Base-by-base conservation (phyloP, 2,329 filamentous ascomycete species). In the Davidsoniella australis region DNA sequence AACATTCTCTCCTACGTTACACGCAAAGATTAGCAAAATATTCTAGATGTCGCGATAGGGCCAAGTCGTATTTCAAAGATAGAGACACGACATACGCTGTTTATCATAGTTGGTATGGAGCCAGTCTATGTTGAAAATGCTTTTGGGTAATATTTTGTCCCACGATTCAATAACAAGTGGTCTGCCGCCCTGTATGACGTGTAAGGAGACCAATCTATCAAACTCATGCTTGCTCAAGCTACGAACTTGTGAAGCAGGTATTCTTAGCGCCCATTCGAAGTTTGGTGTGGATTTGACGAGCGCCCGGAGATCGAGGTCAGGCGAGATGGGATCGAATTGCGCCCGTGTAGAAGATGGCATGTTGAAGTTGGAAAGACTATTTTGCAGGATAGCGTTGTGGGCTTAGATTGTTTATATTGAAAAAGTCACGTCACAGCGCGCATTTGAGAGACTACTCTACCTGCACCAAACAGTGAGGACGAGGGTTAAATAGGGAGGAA, bases 111-210 rank as follows among this genome's bases (percentile, higher is more conserved):
- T 83, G 48, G 76, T 71, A 59, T 82, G 79, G 36, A 98, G 68
- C 88, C 89, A 98, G 50, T 78, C 71, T 5, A 73, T 69, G 40
- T 79, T 85, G 63, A 96, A 96, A 0, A 93, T 76, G 65, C 77
- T 76, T 41, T 75, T 75, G 47, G 91, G 83, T 40, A 95, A 66
- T 26, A 76, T 71, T 36, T 78, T 69, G 54, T 94, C 76, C 71
- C 91, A 96, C 16, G 86, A 86, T 59, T 94, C 86, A 49, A 98
- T 82, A 9, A 96, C 84, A 5, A 98, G 69, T 2, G 91, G 91
- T 56, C 86, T 87, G 2, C 91, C 91, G 23, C 80, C 81, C 45
- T 81, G 71, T 47, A 95, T 80, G 14, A 96, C 87, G 63, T 94
- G 84, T 5, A 87, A 70, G 43, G 81, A 67, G 0, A 96, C 80